Evolutionary conservation across 352 stramenopile species (phyloP), one percentile per base, ranked within the genome.

Genomic region (Globisporangium mamillatum): DNA sequence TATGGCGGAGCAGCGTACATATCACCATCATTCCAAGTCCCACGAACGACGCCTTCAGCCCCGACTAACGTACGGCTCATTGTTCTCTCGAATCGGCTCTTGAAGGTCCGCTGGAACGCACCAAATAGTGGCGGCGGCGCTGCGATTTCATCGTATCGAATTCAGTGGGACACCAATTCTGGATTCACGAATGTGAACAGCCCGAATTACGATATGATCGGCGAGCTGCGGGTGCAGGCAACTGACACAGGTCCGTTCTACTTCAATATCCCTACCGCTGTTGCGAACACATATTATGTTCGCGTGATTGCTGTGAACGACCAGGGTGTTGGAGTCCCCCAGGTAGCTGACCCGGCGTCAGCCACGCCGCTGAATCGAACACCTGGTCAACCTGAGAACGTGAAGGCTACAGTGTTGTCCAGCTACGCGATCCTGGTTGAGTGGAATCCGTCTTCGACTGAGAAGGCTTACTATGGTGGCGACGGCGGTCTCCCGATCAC

Each of bases 261-360:
- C 70, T 97, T 90, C 68, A 98, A 98, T 62, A 97, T 99, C 60
- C 67, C 80, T 6, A 79, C 97, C 20, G 69, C 84, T 14, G 44
- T 74, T 3, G 54, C 73, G 10, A 88, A 78, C 0, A 80, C 73
- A 10, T 96, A 96, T 32, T 99, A 90, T 73, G 94, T 92, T 10
- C 90, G 97, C 4, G 89, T 99, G 3, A 75, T 89, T 27, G 96
- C 96, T 9, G 82, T 95, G 53, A 99, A 99, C 75, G 91, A 91
- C 20, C 90, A 93, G 72, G 90, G 87, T 10, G 79, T 81, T 62
- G 88, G 95, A n/a, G 27, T 69, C 6, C 75, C 76, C 27, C 73
- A 74, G 12, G 32, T 70, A 14, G 72, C 90, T 1, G 78, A 78
- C 32, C 86, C 90, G 20, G 72, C 63, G 9, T 90, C 77, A 44